Evolutionary conservation across 1,284 basidiomycete species (phyloP).

Genomic region (Wallemia hederae): DNA sequence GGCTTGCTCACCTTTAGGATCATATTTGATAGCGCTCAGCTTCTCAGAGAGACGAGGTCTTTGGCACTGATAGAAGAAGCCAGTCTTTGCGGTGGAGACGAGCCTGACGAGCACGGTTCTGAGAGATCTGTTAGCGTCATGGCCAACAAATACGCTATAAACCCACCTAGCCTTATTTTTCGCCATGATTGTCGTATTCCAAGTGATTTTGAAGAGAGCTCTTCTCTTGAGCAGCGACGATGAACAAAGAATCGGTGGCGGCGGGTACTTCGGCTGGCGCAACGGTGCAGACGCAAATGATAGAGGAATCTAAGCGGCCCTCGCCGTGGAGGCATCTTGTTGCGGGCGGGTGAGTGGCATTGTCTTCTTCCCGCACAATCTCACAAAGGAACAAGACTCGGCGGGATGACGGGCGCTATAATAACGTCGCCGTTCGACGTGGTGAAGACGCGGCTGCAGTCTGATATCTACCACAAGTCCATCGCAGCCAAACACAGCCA

Average conservation of each 20-base stretch:
- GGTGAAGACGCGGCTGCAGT: conserved; percentile 89
- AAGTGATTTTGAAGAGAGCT: neutral
- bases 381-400: conserved; percentile 28
- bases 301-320: neutral
- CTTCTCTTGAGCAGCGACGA: neutral
- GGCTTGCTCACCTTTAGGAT: conserved; percentile 36
- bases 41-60: conserved; percentile 37
- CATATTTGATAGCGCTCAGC: conserved; percentile 61
- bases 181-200: conserved; percentile 18
- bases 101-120: conserved; percentile 60
- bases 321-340: conserved; percentile 45
- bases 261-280: neutral
- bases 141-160: neutral
- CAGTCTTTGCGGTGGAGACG: conserved; percentile 64
- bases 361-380: conserved; percentile 3
- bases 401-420: conserved; percentile 91
- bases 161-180: conserved; percentile 28
- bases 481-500: conserved; percentile 3
- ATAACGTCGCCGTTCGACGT: conserved; percentile 94
- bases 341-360: conserved; percentile 45
- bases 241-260: neutral
- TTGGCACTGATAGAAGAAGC: conserved; percentile 60
- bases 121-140: neutral
- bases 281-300: neutral
- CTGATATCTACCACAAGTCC: conserved; percentile 21